Evolutionary conservation across 129 eudicot genomes (phyloP).

Genomic region (Apium graveolens): DNA sequence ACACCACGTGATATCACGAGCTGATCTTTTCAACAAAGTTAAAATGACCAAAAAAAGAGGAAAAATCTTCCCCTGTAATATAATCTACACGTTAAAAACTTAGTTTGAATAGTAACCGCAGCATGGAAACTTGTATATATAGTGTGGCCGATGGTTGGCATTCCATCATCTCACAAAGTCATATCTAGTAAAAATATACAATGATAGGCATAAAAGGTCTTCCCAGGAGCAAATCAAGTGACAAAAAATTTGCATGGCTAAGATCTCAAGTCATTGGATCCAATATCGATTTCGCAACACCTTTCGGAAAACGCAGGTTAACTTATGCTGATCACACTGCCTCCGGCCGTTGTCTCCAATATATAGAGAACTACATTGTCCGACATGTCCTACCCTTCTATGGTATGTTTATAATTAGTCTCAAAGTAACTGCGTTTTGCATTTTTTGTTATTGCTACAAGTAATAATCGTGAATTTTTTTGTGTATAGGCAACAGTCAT

Average conservation of each 20-base stretch:
- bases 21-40: not conserved
- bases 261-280: slow-evolving; percentile 61
- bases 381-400: slow-evolving; percentile 54
- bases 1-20: no score
- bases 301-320: slow-evolving; percentile 64
- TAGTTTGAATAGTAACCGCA: not conserved
- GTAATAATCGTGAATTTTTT: not conserved
- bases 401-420: slow-evolving; percentile 34
- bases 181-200: not conserved
- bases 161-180: not conserved
- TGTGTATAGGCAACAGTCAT: slow-evolving; percentile 56
- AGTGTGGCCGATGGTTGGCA: not conserved
- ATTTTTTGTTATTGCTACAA: not conserved
- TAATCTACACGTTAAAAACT: not conserved
- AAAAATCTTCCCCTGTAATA: not conserved
- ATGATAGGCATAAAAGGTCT: not conserved
- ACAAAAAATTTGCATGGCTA: slow-evolving; percentile 51
- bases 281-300: slow-evolving; percentile 33
- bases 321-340: slow-evolving; percentile 85
- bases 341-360: slow-evolving; percentile 56
- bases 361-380: slow-evolving; percentile 57
- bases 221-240: slow-evolving; percentile 14
- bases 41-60: no score
- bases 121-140: not conserved
- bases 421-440: not conserved